A percentile compares a stretch with the other conserved stretches of the same genome.
These are phyloP conservation scores for Dionaea muscipula DNA, from an alignment of 179 eudicot genomes.

Conservation along the genomic window DNA sequence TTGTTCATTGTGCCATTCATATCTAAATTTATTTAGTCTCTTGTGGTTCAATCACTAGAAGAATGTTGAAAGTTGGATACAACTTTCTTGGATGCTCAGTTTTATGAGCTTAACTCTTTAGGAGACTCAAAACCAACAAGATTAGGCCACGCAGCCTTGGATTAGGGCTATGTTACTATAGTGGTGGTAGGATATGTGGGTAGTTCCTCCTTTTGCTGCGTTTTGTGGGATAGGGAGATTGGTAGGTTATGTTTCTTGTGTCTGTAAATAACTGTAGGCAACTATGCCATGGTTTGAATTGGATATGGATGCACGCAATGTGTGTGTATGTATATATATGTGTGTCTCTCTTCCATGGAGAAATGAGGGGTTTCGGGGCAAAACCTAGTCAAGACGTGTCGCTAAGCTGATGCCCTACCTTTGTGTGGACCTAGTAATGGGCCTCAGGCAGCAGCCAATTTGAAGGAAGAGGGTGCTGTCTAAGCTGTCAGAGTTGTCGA, in stretches of 20 bases:
- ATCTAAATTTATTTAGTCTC: neutral
- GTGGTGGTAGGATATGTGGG: neutral
- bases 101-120: slow-evolving; percentile 11
- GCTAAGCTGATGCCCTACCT: too few relatives aligned
- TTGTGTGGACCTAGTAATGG: too few relatives aligned
- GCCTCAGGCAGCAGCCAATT: too few relatives aligned
- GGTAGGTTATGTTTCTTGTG: neutral
- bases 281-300: neutral
- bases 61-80: slow-evolving; percentile 1
- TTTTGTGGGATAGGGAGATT: neutral
- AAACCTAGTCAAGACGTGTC: too few relatives aligned
- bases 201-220: too few relatives aligned
- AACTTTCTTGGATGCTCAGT: slow-evolving; percentile 19
- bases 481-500: too few relatives aligned
- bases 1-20: neutral
- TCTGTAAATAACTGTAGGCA: slow-evolving; percentile 20
- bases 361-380: too few relatives aligned
- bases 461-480: too few relatives aligned
- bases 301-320: neutral
- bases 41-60: neutral
- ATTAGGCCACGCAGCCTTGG: neutral
- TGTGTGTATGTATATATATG: neutral
- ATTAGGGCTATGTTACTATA: neutral
- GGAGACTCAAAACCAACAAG: slow-evolving; percentile 13
- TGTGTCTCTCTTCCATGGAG: neutral